These are phyloP conservation scores for Bocquillonia castaneifolia DNA, from an alignment of 441 rosid species.

Conservation along the genomic window DNA sequence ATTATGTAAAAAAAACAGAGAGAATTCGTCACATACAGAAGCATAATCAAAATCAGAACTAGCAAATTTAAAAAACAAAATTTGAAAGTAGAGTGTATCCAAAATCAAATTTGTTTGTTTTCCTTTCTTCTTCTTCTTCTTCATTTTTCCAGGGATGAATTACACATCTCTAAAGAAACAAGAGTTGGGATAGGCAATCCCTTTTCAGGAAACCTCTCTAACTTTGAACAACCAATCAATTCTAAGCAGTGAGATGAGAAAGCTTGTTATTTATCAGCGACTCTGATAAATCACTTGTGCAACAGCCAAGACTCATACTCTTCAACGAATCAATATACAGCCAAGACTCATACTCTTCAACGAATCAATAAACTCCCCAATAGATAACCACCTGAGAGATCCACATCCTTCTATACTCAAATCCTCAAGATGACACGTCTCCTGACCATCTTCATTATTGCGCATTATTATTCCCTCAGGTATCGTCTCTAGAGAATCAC, in stretches of 20 bases:
- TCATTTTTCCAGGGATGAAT: too few relatives aligned
- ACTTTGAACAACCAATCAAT: slow-evolving; percentile 7
- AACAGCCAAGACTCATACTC: slow-evolving; percentile 2
- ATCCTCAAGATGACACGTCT: not conserved
- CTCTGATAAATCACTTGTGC: slow-evolving; percentile 6
- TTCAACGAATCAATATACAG: too few relatives aligned
- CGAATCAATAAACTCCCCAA: not conserved
- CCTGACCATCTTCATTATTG: not conserved
- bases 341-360: too few relatives aligned
- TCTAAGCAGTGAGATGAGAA: slow-evolving; percentile 16
- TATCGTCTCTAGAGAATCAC: not conserved
- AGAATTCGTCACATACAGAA: too few relatives aligned
- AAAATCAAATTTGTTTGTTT: too few relatives aligned
- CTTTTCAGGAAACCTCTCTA: slow-evolving; percentile 17
- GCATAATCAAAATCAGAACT: too few relatives aligned
- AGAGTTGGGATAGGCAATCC: slow-evolving; percentile 20
- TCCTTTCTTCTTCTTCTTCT: too few relatives aligned
- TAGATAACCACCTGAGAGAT: not conserved
- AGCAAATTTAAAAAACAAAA: too few relatives aligned
- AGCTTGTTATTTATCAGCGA: slow-evolving; percentile 15
- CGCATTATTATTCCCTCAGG: not conserved
- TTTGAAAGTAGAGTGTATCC: too few relatives aligned
- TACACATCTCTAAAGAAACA: slow-evolving; percentile 2
- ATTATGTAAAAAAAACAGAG: too few relatives aligned
- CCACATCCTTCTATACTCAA: not conserved